Conservation (phyloP, 768 basidiomycete genomes). For the Gloeopeniophorella convolvens region DNA sequence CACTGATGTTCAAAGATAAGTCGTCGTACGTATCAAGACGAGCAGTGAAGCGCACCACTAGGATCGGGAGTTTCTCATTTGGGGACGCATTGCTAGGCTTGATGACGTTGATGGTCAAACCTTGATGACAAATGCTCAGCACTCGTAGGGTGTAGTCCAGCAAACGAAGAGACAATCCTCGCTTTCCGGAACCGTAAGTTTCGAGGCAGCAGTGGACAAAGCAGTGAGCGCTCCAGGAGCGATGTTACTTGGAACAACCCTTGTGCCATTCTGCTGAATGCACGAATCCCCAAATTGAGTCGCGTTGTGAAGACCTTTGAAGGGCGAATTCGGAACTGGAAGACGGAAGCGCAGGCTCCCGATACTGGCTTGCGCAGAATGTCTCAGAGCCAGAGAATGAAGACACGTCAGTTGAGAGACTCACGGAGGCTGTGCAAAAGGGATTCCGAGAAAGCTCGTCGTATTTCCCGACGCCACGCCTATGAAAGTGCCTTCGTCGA, state of each 20-base stretch:
- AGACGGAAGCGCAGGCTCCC: slow-evolving; percentile 33
- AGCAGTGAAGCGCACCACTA: slow-evolving; percentile 18
- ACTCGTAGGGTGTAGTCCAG: too few relatives aligned
- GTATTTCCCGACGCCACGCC: slow-evolving; percentile 24
- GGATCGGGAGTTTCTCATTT: slow-evolving; percentile 19
- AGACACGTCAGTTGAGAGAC: slow-evolving; percentile 2
- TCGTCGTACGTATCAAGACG: background rate
- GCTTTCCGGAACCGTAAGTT: background rate
- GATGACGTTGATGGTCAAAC: slow-evolving; percentile 23
- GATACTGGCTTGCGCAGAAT: too few relatives aligned
- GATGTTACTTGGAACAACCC: too few relatives aligned
- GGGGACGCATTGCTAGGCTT: slow-evolving; percentile 8
- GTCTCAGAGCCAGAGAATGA: background rate
- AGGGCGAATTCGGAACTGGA: slow-evolving; percentile 22
- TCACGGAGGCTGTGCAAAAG: slow-evolving; percentile 35
- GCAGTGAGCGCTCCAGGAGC: too few relatives aligned
- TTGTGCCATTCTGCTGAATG: slow-evolving; percentile 25
- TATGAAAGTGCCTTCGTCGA: slow-evolving; percentile 27
- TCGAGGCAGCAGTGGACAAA: background rate
- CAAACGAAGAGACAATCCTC: too few relatives aligned
- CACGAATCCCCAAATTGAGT: slow-evolving; percentile 21
- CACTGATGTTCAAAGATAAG: slow-evolving; percentile 13
- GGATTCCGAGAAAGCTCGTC: slow-evolving; percentile 34
- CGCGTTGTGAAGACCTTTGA: slow-evolving; percentile 15
- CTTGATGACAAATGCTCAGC: too few relatives aligned